Conservation (phyloP, 1,284 basidiomycete species). For the Phaffia rhodozyma region DNA sequence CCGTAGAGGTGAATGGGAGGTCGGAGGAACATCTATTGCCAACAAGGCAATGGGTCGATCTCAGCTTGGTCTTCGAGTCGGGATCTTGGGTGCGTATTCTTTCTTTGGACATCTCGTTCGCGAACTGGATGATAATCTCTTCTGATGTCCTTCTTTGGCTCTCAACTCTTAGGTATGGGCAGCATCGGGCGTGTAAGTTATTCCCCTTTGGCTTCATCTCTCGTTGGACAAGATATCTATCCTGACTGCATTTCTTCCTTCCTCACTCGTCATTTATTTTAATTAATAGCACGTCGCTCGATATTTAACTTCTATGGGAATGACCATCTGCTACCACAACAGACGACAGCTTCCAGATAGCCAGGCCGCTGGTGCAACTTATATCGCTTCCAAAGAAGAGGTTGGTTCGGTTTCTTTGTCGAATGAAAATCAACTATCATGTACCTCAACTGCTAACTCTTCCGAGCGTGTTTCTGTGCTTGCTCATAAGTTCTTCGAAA, state of each 20-base stretch:
- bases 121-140: no score
- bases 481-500: conserved; percentile 4
- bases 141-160: no score
- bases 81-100: conserved; percentile 1
- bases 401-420: neutral
- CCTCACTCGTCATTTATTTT: neutral
- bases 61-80: conserved; percentile 10
- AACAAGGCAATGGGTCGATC: conserved; percentile 10
- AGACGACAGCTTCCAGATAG: neutral
- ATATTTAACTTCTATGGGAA: conserved; percentile 11
- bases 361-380: neutral
- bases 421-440: no score
- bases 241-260: neutral
- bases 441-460: neutral
- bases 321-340: conserved; percentile 13
- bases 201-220: neutral
- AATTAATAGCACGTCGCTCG: conserved; percentile 1
- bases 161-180: conserved; percentile 2
- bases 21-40: neutral
- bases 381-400: conserved; percentile 5
- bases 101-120: no score
- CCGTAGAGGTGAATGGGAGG: conserved; percentile 12
- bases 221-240: no score
- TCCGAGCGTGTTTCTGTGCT: neutral
- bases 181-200: conserved; percentile 10